Percentiles rank a stretch among this genome's conserved stretches.
Conservation (phyloP, 192 early-diverging fungal genomes). For the Coemansia erecta region DNA sequence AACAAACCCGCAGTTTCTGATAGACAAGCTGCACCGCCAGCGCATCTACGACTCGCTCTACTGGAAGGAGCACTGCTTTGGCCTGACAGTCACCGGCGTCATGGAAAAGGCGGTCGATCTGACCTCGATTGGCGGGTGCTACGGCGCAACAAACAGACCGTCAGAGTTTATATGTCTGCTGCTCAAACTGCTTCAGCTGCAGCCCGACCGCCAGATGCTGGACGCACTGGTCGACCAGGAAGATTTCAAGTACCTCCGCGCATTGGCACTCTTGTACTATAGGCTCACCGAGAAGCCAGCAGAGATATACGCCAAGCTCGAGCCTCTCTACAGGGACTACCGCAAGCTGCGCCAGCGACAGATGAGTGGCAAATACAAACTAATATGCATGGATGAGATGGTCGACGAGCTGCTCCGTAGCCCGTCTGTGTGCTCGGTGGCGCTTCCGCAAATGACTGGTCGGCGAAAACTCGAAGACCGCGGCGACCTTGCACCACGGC, state of each 20-base stretch:
- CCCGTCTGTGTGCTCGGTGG: constrained; percentile 81
- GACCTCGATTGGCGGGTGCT: constrained; percentile 75
- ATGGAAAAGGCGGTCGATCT: constrained; percentile 85
- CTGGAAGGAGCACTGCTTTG: constrained; percentile 98
- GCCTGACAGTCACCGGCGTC: constrained; percentile 83
- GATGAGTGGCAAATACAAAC: constrained; percentile 38
- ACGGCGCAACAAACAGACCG: constrained; percentile 75
- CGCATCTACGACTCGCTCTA: constrained; percentile 91
- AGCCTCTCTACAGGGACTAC: constrained; percentile 82
- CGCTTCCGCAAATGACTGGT: constrained; percentile 81
- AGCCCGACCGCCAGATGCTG: constrained; percentile 86
- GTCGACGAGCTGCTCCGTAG: constrained; percentile 79
- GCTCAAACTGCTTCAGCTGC: constrained; percentile 89
- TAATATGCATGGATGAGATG: constrained; percentile 88
- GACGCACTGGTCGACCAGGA: constrained; percentile 77
- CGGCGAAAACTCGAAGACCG: constrained; percentile 80
- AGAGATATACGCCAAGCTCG: constrained; percentile 83
- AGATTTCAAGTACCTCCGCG: constrained; percentile 89
- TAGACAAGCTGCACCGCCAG: constrained; percentile 90
- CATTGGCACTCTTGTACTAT: constrained; percentile 86
- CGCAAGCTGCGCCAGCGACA: constrained; percentile 68
- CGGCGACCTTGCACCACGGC: constrained; percentile 76
- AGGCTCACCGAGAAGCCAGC: constrained; percentile 70
- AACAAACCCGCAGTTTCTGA: constrained; percentile 87
- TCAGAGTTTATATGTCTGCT: constrained; percentile 88